Evolutionary conservation across 441 rosid species (phyloP), one percentile per base, ranked within the genome.

Genomic region (Gossypium schwendimanii): DNA sequence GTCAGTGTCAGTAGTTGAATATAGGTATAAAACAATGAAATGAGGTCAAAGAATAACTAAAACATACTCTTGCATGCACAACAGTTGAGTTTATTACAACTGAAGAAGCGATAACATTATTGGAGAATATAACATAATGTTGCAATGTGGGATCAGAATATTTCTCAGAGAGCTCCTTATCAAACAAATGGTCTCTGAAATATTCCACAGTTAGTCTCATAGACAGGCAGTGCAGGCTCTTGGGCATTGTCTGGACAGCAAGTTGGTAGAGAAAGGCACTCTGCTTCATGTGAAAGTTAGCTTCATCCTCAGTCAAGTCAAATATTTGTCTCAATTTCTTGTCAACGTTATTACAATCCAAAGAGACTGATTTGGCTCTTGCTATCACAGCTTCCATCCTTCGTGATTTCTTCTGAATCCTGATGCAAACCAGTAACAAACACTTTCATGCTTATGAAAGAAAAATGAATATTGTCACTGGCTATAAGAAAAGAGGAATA

Each of bases 251-350:
- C 78, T 91, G 97, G 36, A 90, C 88, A 63, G 93, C 93, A 69
- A 95, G 88, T 80, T 89, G 97, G 82, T 89, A 90, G 66, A 95
- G 97, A 83, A 88, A 92, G 77, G 94, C 94, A 84, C 97, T 88
- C 87, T 91, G 98, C 86, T 86, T 95, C 91, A 84, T 87, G 84
- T 95, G 98, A 80, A 92, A 92, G 83, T 82, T 82, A 68, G 98
- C 93, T 86, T 95, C 99, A 76, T 89, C 98, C 76, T 88, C 94
- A 0, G 97, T 89, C 86, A 91, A 71, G 75, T 94, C 99, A 74
- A 85, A 84, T 74, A 94, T 87, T 85, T 94, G 99, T 76, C 97
- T 87, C 85, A 92, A 61, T 84, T 92, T 95, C 85, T 89, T 95
- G 89, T 89, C 94, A 74, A 95, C 88, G 41, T 95, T 95, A 74